These are phyloP conservation scores for Rhododendron ovatum DNA, from an alignment of 148 eudicot genomes.

Conservation along the genomic window DNA sequence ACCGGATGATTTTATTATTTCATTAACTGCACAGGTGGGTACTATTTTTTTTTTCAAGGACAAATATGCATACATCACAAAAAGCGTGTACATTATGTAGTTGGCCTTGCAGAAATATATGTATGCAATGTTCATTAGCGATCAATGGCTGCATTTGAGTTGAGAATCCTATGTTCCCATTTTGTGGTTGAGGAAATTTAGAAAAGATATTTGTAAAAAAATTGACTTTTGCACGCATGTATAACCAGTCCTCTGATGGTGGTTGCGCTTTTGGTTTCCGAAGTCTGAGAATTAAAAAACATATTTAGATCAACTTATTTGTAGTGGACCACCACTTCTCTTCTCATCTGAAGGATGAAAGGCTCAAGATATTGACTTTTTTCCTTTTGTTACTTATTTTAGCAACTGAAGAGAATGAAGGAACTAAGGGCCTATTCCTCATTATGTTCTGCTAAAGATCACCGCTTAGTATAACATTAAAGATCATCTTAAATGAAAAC, in stretches of 20 bases:
- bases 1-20: constrained; percentile 93
- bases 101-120: not conserved
- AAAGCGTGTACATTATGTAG: not conserved
- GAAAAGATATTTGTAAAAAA: not conserved
- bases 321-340: not conserved
- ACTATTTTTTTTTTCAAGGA: not conserved
- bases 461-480: not conserved
- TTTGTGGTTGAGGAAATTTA: not conserved
- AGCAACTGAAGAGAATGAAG: constrained; percentile 1
- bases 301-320: not conserved
- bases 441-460: not conserved
- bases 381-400: not conserved
- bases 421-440: not conserved
- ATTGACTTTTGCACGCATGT: not conserved
- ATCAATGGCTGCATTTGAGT: not conserved
- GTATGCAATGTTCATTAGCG: not conserved
- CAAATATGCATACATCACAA: not conserved
- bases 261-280: not conserved
- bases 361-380: not conserved
- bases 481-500: not conserved
- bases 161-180: not conserved
- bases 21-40: constrained; percentile 84
- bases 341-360: not conserved
- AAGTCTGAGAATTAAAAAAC: not conserved
- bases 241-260: not conserved